Evolutionary conservation across 768 basidiomycete genomes (phyloP), one percentile per base, ranked within the genome.

Genomic region (Lentinula sp.): DNA sequence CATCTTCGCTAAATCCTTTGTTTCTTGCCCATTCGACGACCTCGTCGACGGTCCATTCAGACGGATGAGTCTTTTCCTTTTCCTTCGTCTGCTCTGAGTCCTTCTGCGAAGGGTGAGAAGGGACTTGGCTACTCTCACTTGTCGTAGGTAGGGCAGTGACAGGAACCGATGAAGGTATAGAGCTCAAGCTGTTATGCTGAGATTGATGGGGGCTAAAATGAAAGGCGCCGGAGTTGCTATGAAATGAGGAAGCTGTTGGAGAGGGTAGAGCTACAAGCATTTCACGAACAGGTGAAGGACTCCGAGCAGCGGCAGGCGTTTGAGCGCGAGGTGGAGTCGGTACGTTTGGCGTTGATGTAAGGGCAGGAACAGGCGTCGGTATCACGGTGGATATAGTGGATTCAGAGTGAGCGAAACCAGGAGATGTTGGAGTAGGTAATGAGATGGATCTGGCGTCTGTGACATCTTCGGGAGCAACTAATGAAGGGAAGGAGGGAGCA

Each of bases 11-110:
- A 60, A 98, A 97, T 2, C 91, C 91, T 75, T 89, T 93, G 37
- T 74, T 74, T 69, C 82, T 85, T 31, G 93, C 74, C 97, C 97
- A 99, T 0, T 88, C 88, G 1, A 94, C 78, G 5, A 99, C 97
- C 43, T 98, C 88, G 0, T 91, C 89, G 0, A 98, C 84, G 0
- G 74, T 79, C 97, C 97, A 99, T 59, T 91, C 88, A 0, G 80
- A 79, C 1, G 91, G 82, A 65, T 81, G 78, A 0, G 68, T 69
- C 34, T 73, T 54, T 9, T 57, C 56, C n/a, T 57, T 57, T 16
- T 45, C 56, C 45, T 57, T 57, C 42, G 23, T 16, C 40, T 43
- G 56, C 10, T 16, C 42, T 10, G 5, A 3, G 9, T 39, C 21
- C 10, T 56, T 56, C 13, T 43, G 21, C 4, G 53, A 28, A 7